A percentile compares a stretch with the other conserved stretches of the same genome.
phyloP scores from a whole-genome alignment of 2,329 filamentous ascomycete species.

The Phymatotrichopsis omnivora region DNA sequence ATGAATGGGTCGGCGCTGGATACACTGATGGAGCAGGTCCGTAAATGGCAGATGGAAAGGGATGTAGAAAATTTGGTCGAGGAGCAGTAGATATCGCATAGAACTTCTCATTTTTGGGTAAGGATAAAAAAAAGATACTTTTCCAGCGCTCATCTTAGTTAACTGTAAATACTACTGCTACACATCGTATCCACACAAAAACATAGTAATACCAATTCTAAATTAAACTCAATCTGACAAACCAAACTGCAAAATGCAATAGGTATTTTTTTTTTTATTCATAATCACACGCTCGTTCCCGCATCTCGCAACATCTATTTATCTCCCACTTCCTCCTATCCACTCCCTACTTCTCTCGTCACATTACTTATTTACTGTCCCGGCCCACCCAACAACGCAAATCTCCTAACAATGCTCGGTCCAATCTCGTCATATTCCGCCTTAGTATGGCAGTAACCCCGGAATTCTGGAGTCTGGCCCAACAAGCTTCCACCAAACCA shows the following conservation, averaged over 20 bases:
- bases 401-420: slow-evolving; percentile 87
- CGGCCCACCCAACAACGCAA: slow-evolving; percentile 84
- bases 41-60: slow-evolving; percentile 60
- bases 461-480: slow-evolving; percentile 95
- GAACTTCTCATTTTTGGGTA: no score
- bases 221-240: no score
- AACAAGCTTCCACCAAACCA: slow-evolving; percentile 98
- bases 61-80: slow-evolving; percentile 65
- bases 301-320: not conserved
- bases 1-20: slow-evolving; percentile 65
- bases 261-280: no score
- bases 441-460: slow-evolving; percentile 97
- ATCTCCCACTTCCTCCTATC: not conserved
- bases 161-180: no score
- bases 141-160: no score
- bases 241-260: no score
- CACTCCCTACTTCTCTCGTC: slow-evolving; percentile 1
- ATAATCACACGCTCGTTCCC: no score
- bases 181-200: no score
- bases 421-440: slow-evolving; percentile 89
- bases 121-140: no score
- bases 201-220: no score
- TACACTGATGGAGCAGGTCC: slow-evolving; percentile 66
- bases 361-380: slow-evolving; percentile 34
- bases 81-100: no score